These are phyloP conservation scores for Dendrocalamus latiflorus DNA, from an alignment of 202 grass and related monocot species.

Conservation along the genomic window DNA sequence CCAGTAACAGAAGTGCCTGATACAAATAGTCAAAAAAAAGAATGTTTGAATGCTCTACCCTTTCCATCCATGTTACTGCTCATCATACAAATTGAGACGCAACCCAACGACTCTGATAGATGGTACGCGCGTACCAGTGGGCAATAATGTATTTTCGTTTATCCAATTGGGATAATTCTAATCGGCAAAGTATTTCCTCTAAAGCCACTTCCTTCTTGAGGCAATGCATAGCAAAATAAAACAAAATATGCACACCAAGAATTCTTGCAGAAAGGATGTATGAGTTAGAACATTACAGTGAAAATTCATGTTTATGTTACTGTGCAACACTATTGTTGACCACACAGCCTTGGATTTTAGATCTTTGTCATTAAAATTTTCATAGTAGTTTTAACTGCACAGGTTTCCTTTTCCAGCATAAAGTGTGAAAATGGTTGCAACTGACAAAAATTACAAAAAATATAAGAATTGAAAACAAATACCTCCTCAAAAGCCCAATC, in stretches of 20 bases:
- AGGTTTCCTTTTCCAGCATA: neutral
- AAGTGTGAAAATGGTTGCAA: conserved; percentile 11
- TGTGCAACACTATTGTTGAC: neutral
- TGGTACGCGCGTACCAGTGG: no score
- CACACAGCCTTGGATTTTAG: neutral
- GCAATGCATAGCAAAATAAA: neutral
- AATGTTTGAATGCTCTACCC: neutral
- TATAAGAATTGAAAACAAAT: conserved; percentile 20
- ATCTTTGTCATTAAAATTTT: neutral
- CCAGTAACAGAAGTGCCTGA: neutral
- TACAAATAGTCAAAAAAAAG: neutral
- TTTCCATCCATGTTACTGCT: neutral
- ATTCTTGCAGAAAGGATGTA: neutral
- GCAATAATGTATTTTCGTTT: no score
- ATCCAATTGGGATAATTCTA: neutral
- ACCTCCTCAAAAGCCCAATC: conserved; percentile 92
- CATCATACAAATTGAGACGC: no score
- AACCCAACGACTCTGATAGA: no score
- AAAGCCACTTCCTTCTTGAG: neutral
- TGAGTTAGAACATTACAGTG: neutral
- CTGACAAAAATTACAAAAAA: conserved; percentile 10
- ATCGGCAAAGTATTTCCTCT: neutral
- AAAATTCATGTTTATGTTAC: neutral
- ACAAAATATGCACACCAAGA: neutral
- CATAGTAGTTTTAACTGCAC: neutral